Base-by-base conservation (phyloP, 2,329 filamentous ascomycete genomes). In the Diatrype stigma region DNA sequence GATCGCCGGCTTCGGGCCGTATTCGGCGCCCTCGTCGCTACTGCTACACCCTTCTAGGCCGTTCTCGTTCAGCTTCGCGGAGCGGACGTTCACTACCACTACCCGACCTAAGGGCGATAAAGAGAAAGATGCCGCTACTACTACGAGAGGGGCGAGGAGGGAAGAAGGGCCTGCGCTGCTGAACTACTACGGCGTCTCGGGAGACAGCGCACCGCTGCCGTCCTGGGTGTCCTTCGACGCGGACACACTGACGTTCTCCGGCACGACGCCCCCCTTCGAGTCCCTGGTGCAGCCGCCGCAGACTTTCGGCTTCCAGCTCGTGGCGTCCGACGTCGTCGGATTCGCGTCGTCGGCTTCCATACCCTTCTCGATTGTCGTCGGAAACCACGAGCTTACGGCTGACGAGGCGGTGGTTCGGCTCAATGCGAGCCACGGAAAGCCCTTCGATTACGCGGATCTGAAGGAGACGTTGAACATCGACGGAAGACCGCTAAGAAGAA, bases 201-300 rank as follows among this genome's bases (percentile, higher is more conserved):
- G 76, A 5, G 81, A 93, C 62, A 88, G 89, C 62, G 89, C 87
- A n/a, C 90, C 91, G 34, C 72, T 96, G 34, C 91, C 91, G 19
- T 85, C 90, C 1, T 96, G 91, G 91, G 73, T 96, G 42, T 72
- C 73, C n/a, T 96, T 96, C 62, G 80, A 94, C 58, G 64, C 79
- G 1, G 65, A 65, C 2, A 75, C 69, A 0, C 71, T 96, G 37
- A 77, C 76, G 1, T 95, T 96, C 60, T 81, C 79, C 1, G 91
- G 91, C 22, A 80, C 71, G 32, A 87, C 86, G 2, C 90, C 90
- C 1, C 72, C 83, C 1, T 74, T 84, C 45, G 78, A 81, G 51
- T 82, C 81, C 26, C 73, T 86, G 10, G 70, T 83, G 34, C 80
- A 85, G 30, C 83, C 84, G 7, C 86, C 90, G 3, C 86, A 95